Evolutionary conservation across 2,329 filamentous ascomycete species (phyloP).

Genomic region (Phaeosphaeriaceae sp.): DNA sequence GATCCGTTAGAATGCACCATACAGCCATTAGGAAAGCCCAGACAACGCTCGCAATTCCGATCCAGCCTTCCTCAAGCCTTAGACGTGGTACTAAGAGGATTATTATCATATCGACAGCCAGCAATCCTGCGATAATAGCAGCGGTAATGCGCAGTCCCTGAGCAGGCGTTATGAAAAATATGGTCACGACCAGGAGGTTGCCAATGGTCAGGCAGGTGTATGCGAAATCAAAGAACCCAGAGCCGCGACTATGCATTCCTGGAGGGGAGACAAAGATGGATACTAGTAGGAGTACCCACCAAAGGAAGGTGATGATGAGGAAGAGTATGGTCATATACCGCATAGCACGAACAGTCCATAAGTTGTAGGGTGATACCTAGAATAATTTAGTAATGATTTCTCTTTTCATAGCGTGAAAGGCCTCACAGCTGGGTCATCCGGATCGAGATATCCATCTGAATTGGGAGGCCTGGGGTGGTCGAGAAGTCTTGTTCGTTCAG

Average conservation of each 20-base stretch:
- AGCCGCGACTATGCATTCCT: conserved; percentile 82
- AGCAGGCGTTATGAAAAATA: conserved; percentile 89
- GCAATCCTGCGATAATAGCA: conserved; percentile 68
- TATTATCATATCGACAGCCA: conserved; percentile 78
- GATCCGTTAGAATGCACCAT: conserved; percentile 80
- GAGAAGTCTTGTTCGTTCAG: conserved; percentile 71
- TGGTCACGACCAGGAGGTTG: conserved; percentile 74
- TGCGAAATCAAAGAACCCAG: conserved; percentile 88
- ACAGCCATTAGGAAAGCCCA: conserved; percentile 82
- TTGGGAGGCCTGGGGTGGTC: conserved; percentile 63
- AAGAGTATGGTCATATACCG: conserved; percentile 80
- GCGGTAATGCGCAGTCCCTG: conserved; percentile 77
- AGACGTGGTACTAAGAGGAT: conserved; percentile 76
- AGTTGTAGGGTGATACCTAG: conserved; percentile 84
- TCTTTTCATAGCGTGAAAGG: neutral
- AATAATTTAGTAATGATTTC: conserved; percentile 21
- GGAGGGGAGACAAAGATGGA: conserved; percentile 91
- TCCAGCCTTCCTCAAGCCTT: conserved; percentile 85
- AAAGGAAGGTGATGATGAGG: conserved; percentile 77
- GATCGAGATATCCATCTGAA: conserved; percentile 72
- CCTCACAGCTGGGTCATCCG: conserved; percentile 79
- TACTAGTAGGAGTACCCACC: conserved; percentile 91
- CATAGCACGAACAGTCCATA: conserved; percentile 85
- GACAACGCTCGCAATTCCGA: conserved; percentile 82
- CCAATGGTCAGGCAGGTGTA: conserved; percentile 80